Evolutionary conservation across 257 asterid species (phyloP).

Genomic region (Lavandula angustifolia): DNA sequence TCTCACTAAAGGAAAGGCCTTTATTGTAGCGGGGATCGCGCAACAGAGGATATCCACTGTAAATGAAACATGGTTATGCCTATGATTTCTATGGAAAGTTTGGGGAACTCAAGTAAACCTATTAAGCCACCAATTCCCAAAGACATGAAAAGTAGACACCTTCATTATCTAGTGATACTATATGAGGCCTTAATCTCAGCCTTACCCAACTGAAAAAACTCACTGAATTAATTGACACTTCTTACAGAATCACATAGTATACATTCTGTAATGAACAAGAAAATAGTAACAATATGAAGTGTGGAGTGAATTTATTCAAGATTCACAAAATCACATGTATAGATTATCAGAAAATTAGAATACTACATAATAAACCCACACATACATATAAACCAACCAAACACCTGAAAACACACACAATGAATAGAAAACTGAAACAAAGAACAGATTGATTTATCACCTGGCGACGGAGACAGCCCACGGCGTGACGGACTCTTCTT

Average conservation of each 20-base stretch:
- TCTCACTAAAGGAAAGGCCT: constrained; percentile 90
- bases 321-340: neutral
- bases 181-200: neutral
- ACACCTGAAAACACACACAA: constrained; percentile 13
- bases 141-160: neutral
- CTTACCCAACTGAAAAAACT: neutral
- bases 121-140: constrained; percentile 13
- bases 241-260: neutral
- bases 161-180: neutral
- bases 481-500: constrained; percentile 59
- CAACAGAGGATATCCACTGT: constrained; percentile 90
- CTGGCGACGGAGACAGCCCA: constrained; percentile 71
- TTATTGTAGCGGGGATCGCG: constrained; percentile 92
- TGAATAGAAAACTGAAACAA: neutral
- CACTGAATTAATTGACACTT: neutral
- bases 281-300: neutral
- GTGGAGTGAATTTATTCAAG: too few species aligned
- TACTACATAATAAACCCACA: neutral
- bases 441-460: constrained; percentile 40
- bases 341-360: neutral
- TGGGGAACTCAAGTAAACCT: constrained; percentile 5
- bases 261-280: neutral
- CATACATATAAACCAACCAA: constrained; percentile 21
- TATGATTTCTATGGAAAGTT: neutral
- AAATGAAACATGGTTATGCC: constrained; percentile 10